Conservation (phyloP, 176 grass and related monocot species). For the Ampelocalamus luodianensis region DNA sequence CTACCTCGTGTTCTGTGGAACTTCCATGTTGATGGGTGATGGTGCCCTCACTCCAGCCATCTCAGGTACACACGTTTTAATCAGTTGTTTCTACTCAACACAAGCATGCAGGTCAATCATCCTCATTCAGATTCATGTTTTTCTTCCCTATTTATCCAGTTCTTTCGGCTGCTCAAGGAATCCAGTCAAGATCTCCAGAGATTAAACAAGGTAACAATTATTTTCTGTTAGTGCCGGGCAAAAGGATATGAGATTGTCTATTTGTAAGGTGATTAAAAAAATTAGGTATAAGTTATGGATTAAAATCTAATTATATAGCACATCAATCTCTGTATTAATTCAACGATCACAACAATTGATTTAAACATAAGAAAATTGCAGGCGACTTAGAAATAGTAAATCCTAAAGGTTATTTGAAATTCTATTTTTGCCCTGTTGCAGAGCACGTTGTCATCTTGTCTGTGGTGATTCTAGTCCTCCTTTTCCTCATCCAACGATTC, state of each 20-base stretch:
- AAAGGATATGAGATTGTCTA: too few species aligned
- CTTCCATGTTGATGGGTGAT: slow-evolving; percentile 72
- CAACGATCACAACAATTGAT: too few species aligned
- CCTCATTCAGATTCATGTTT: neutral
- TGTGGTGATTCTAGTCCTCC: slow-evolving; percentile 54
- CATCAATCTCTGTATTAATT: too few species aligned
- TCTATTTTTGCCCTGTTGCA: slow-evolving; percentile 19
- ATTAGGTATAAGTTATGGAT: too few species aligned
- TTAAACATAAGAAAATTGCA: too few species aligned
- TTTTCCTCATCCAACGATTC: slow-evolving; percentile 62
- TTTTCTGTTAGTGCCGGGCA: neutral
- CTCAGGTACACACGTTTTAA: slow-evolving; percentile 46
- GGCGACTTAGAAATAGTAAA: too few species aligned
- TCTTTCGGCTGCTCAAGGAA: slow-evolving; percentile 76
- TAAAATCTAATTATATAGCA: too few species aligned
- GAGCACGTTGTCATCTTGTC: slow-evolving; percentile 57
- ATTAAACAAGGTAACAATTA: slow-evolving; percentile 50
- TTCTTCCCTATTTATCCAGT: slow-evolving; percentile 38
- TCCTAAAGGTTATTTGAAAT: neutral
- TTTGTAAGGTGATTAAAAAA: too few species aligned
- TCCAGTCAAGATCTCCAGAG: slow-evolving; percentile 57
- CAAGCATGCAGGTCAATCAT: neutral
- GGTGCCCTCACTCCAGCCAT: slow-evolving; percentile 75
- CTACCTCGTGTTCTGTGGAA: slow-evolving; percentile 60
- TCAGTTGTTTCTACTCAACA: neutral